These are phyloP conservation scores for Epithemia pelagica DNA, from an alignment of 108 stramenopile species.

Conservation along the genomic window DNA sequence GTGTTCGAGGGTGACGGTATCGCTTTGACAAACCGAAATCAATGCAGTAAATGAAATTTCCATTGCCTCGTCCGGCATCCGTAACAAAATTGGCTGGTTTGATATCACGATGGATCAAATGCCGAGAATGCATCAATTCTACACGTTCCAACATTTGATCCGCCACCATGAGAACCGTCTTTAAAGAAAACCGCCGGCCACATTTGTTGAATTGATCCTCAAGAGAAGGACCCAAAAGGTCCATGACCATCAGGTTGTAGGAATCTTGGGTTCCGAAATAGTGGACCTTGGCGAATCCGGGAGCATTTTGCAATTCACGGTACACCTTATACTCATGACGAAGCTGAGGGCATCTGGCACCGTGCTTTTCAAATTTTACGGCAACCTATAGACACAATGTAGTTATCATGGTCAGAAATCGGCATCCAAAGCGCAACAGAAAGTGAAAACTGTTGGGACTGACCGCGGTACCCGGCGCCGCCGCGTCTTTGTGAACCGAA, in stretches of 20 bases:
- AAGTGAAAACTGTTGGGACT: too few relatives aligned
- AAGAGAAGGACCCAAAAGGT: constrained; percentile 93
- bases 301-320: constrained; percentile 95
- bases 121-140: constrained; percentile 95
- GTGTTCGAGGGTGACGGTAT: constrained; percentile 94
- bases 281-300: constrained; percentile 93
- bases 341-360: constrained; percentile 91
- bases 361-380: constrained; percentile 91
- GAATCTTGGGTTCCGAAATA: constrained; percentile 96
- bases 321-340: constrained; percentile 99
- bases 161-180: constrained; percentile 95
- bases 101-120: constrained; percentile 95
- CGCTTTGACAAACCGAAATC: constrained; percentile 97
- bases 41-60: constrained; percentile 94
- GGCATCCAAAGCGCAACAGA: too few relatives aligned
- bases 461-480: too few relatives aligned
- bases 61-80: constrained; percentile 66
- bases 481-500: too few relatives aligned
- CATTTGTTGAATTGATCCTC: constrained; percentile 99
- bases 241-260: constrained; percentile 99
- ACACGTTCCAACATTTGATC: constrained; percentile 98
- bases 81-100: constrained; percentile 99
- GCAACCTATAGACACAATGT: constrained; percentile 89
- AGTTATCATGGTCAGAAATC: background rate
- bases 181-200: constrained; percentile 90